These are phyloP conservation scores for Paecilomyces dactylethromorphus DNA, from an alignment of 2,329 filamentous ascomycete genomes.

Conservation along the genomic window DNA sequence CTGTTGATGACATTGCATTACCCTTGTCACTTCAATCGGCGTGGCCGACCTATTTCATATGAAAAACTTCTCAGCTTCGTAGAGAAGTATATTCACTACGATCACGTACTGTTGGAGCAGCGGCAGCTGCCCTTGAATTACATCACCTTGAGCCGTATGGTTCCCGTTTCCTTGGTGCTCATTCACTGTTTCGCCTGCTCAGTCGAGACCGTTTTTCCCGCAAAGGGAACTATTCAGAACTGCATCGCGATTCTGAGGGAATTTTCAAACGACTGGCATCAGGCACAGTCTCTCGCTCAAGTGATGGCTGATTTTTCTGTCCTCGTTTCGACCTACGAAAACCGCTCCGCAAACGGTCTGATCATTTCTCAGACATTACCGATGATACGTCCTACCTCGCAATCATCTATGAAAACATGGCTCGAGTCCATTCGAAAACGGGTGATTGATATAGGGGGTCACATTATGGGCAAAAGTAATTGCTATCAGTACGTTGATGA, in stretches of 20 bases:
- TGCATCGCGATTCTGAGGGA: not conserved
- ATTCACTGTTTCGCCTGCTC: not conserved
- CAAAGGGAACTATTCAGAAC: not conserved
- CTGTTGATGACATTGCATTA: conserved; percentile 41
- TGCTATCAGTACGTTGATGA: not conserved
- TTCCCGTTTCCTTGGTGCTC: not conserved
- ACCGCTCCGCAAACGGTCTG: not conserved
- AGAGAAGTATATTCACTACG: conserved; percentile 38
- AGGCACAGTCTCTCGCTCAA: not conserved
- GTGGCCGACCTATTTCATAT: not conserved
- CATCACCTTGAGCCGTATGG: conserved; percentile 32
- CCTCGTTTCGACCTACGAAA: not conserved
- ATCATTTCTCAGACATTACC: not conserved
- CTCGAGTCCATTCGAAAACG: not conserved
- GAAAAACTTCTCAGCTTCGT: conserved; percentile 21
- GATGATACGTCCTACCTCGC: not conserved
- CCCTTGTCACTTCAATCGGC: conserved; percentile 33
- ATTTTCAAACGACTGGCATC: not conserved
- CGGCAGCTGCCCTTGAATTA: conserved; percentile 40
- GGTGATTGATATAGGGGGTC: not conserved
- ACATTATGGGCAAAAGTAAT: not conserved
- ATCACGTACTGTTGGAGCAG: conserved; percentile 36
- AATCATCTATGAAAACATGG: not conserved
- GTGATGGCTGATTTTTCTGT: not conserved
- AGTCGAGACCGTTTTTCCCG: not conserved